Percentiles rank a stretch among this genome's conserved stretches.
phyloP scores from a whole-genome alignment of 345 rosid species.

The Bruguiera gymnorhiza region DNA sequence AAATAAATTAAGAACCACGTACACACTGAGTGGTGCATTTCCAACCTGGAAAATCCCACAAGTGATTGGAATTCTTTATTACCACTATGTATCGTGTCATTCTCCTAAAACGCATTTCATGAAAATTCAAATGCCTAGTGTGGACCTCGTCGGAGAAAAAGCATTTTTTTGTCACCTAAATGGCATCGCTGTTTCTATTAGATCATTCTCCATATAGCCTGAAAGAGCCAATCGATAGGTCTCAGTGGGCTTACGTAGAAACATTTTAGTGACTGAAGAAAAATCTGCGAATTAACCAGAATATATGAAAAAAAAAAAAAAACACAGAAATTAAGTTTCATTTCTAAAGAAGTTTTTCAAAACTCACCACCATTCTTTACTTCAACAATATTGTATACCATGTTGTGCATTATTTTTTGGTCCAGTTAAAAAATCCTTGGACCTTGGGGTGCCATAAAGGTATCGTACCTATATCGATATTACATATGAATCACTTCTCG shows the following conservation, averaged over 20 bases:
- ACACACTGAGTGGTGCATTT: slow-evolving; percentile 14
- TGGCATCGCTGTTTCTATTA: slow-evolving; percentile 15
- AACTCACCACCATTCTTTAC: too few relatives aligned
- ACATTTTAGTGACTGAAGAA: not conserved
- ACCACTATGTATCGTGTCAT: not conserved
- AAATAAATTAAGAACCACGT: too few relatives aligned
- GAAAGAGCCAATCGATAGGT: not conserved
- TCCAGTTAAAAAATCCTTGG: too few relatives aligned
- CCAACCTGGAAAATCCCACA: slow-evolving; percentile 16
- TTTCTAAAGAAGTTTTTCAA: too few relatives aligned
- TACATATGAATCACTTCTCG: too few relatives aligned
- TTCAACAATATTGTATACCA: too few relatives aligned
- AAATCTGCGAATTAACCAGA: not conserved
- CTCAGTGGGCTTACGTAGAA: slow-evolving; percentile 19
- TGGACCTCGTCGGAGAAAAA: slow-evolving; percentile 28
- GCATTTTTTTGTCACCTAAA: slow-evolving; percentile 28
- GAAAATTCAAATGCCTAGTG: not conserved
- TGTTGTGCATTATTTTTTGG: too few relatives aligned
- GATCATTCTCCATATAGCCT: slow-evolving; percentile 15
- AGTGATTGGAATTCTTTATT: not conserved
- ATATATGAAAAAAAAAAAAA: too few relatives aligned
- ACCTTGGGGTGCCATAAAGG: too few relatives aligned
- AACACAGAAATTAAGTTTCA: too few relatives aligned
- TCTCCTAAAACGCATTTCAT: not conserved
- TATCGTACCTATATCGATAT: too few relatives aligned